phyloP scores from a whole-genome alignment of 331 rosid species.

The Dryas integrifolia region DNA sequence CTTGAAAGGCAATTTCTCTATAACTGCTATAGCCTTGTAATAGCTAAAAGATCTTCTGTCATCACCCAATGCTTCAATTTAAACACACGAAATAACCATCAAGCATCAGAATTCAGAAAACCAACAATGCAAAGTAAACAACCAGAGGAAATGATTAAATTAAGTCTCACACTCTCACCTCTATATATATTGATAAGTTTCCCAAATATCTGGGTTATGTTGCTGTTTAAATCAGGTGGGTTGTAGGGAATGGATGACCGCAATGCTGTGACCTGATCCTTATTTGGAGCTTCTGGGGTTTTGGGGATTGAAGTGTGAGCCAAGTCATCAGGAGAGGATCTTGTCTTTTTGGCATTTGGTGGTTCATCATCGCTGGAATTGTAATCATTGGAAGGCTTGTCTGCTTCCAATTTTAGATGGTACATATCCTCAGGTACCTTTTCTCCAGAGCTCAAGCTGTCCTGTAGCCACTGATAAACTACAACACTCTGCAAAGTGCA shows the following conservation, averaged over 20 bases:
- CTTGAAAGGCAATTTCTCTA: constrained; percentile 80
- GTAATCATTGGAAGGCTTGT: constrained; percentile 26
- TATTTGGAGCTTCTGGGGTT: constrained; percentile 32
- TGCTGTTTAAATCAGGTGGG: constrained; percentile 81
- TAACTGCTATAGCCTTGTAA: constrained; percentile 76
- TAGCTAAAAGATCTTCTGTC: constrained; percentile 95
- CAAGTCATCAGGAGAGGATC: constrained; percentile 11
- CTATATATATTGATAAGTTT: constrained; percentile 85
- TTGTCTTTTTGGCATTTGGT: constrained; percentile 29
- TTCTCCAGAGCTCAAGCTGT: constrained; percentile 76
- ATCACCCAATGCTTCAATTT: constrained; percentile 75
- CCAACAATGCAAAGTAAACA: constrained; percentile 1
- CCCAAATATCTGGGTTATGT: constrained; percentile 75
- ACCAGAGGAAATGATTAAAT: background rate
- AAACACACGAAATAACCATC: constrained; percentile 27
- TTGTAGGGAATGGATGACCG: constrained; percentile 56
- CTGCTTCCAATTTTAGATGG: constrained; percentile 42
- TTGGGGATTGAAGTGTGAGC: constrained; percentile 17
- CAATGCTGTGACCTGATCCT: constrained; percentile 26
- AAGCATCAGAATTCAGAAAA: constrained; percentile 16
- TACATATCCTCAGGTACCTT: constrained; percentile 61
- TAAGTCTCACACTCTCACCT: constrained; percentile 43
- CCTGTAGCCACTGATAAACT: constrained; percentile 80
- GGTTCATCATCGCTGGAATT: constrained; percentile 23
- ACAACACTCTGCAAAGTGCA: constrained; percentile 65